Conservation (phyloP, 495 filamentous ascomycete genomes). For the Usnea hakonensis region DNA sequence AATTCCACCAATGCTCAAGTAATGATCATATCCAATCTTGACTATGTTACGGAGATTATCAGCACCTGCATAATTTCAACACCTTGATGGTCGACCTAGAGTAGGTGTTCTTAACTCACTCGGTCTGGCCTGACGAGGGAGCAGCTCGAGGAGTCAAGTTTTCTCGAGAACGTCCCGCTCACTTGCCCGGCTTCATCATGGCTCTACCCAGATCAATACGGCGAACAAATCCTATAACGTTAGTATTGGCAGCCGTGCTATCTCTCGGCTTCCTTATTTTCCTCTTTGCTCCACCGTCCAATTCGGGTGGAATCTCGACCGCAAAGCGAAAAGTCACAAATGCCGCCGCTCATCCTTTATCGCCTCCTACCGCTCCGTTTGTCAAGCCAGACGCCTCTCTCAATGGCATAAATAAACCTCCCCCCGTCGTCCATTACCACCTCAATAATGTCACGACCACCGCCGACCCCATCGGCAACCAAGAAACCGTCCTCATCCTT, state of each 20-base stretch:
- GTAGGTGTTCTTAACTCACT: slow-evolving; percentile 1
- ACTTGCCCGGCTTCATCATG: slow-evolving; percentile 28
- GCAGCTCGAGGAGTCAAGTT: slow-evolving; percentile 2
- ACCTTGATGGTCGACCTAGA: slow-evolving; percentile 2
- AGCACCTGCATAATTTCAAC: background rate
- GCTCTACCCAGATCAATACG: slow-evolving; percentile 53
- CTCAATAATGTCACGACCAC: slow-evolving; percentile 88
- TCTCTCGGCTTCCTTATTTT: slow-evolving; percentile 59
- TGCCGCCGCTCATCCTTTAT: slow-evolving; percentile 65
- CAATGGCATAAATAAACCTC: slow-evolving; percentile 53
- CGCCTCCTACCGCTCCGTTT: slow-evolving; percentile 79
- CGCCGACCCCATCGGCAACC: slow-evolving; percentile 59
- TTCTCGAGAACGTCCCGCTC: slow-evolving; percentile 2
- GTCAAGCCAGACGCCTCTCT: slow-evolving; percentile 52
- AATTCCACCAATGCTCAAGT: too few relatives aligned
- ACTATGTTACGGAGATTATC: background rate
- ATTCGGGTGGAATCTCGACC: slow-evolving; percentile 36
- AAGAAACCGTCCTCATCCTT: slow-evolving; percentile 82
- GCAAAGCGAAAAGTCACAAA: slow-evolving; percentile 45
- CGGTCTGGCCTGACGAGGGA: background rate
- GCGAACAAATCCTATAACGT: slow-evolving; percentile 58
- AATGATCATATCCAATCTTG: background rate
- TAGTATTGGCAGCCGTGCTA: slow-evolving; percentile 53
- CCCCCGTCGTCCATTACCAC: slow-evolving; percentile 90
- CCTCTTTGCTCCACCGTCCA: slow-evolving; percentile 45